A percentile compares a stretch with the other conserved stretches of the same genome.
Evolutionary conservation across 78 protist genomes (phyloP).

Genomic region (Dictyostelium intermedium): DNA sequence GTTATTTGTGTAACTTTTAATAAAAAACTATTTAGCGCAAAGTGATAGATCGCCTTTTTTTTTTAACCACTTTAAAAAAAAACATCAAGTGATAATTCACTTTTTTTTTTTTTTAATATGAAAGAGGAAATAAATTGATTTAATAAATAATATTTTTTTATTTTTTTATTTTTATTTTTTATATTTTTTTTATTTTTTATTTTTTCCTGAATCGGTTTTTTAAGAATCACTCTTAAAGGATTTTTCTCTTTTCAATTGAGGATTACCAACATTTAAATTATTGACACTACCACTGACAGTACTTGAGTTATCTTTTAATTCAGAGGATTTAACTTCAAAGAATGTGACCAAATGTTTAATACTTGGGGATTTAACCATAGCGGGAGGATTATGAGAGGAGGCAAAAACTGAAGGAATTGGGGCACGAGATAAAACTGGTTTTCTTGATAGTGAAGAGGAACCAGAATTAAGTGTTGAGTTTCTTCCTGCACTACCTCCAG

Average conservation of each 20-base stretch:
- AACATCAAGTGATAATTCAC: too few species aligned
- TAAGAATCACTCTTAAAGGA: conserved; percentile 6
- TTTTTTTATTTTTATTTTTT: not conserved
- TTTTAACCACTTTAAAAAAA: too few species aligned
- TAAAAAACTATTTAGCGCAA: not conserved
- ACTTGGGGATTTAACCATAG: conserved; percentile 20
- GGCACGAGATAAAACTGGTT: conserved; percentile 34
- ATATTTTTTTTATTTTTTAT: too few species aligned
- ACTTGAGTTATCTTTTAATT: not conserved
- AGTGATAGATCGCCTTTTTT: not conserved
- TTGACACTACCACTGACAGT: not conserved
- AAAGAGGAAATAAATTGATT: not conserved
- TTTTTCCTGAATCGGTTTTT: not conserved
- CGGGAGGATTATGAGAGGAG: not conserved
- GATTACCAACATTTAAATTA: not conserved
- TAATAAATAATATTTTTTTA: not conserved
- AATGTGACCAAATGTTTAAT: conserved; percentile 26
- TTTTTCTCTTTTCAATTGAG: conserved; percentile 31
- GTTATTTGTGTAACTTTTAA: not conserved
- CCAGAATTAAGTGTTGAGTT: not conserved
- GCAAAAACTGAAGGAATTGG: conserved; percentile 28
- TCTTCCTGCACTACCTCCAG: not conserved
- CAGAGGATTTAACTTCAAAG: conserved; percentile 33
- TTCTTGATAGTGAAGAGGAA: not conserved
- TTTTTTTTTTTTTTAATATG: not conserved